phyloP scores from a whole-genome alignment of 1,284 basidiomycete species.

The Apiotrichum domesticum region DNA sequence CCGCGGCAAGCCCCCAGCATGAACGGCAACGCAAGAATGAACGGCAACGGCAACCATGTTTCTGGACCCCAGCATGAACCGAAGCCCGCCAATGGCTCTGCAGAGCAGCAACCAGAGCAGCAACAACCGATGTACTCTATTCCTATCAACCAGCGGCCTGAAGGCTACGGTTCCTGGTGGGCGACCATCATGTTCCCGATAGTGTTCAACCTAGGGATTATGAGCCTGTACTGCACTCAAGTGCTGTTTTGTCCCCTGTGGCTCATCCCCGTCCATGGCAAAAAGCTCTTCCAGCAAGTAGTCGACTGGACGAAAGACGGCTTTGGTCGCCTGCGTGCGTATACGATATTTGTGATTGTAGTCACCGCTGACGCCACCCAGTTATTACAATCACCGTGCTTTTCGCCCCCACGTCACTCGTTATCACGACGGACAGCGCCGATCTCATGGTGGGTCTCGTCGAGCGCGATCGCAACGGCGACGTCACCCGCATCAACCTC shows the following conservation, averaged over 20 bases:
- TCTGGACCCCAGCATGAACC: too few species aligned
- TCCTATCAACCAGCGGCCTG: constrained; percentile 58
- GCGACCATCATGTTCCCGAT: constrained; percentile 55
- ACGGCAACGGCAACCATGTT: too few species aligned
- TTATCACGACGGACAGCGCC: constrained; percentile 54
- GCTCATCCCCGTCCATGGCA: constrained; percentile 51
- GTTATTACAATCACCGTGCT: constrained; percentile 55
- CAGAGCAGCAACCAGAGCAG: too few species aligned
- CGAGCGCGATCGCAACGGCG: constrained; percentile 54
- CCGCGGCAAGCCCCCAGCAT: too few species aligned
- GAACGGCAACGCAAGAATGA: too few species aligned
- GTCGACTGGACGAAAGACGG: constrained; percentile 75
- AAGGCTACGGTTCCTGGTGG: constrained; percentile 55
- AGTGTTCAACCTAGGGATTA: constrained; percentile 61
- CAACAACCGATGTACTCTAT: constrained; percentile 49
- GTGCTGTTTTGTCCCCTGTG: constrained; percentile 59
- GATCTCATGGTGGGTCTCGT: constrained; percentile 46
- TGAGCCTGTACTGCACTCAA: constrained; percentile 66
- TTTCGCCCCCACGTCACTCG: constrained; percentile 71
- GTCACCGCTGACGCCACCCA: constrained; percentile 47
- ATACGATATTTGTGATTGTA: constrained; percentile 51
- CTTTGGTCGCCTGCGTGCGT: constrained; percentile 67
- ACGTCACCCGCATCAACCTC: constrained; percentile 59
- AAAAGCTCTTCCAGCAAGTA: constrained; percentile 49
- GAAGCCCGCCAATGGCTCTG: too few species aligned